Base-by-base conservation (phyloP, 257 asterid genomes). In the Solanum neorickii region DNA sequence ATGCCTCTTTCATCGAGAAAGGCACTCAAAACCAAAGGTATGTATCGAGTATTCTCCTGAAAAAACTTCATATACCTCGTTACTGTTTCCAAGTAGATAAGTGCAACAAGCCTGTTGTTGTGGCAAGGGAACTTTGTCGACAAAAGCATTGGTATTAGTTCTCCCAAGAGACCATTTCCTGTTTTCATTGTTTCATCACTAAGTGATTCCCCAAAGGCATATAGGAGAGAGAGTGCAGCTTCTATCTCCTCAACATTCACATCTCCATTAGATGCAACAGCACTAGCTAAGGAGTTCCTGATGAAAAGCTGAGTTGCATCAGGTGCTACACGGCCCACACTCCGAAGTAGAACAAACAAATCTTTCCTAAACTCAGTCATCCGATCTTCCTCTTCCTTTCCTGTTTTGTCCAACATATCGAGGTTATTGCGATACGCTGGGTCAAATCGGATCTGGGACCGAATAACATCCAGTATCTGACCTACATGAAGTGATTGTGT, bases 1-100 rank as follows among this genome's bases (percentile, higher is more conserved):
- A 96, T 90, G 86, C 99, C 99, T 90, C 99, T 93, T 94, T 95
- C 98, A 88, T 97, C 99, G 52, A 97, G 98, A 91, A 96, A 97
- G 87, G 98, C 98, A 78, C 91, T 73, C 88, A 97, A 86, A 80
- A 92, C 97, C 70, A 90, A 86, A 82, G 96, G 99, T 89, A 97
- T 90, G 88, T 92, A 95, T 87, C 94, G 98, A 52, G 94, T 93
- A 91, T 94, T 96, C 92, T 95, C 98, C 47, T 89, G 92, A 86
- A 97, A 93, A 87, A 94, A 96, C 86, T 95, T 96, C 91, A 93
- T 90, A 76, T 94, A 97, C 92, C 98, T 94, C 12, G 98, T 90
- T 88, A 97, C 90, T 37, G 98, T 94, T 37, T 97, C 98, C 94
- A 97, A 90, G 91, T 95, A 97, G 83, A 94, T 96, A 73, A 93